Conservation (phyloP, 1,139 yeast genomes). For the Geotrichum australiense region DNA sequence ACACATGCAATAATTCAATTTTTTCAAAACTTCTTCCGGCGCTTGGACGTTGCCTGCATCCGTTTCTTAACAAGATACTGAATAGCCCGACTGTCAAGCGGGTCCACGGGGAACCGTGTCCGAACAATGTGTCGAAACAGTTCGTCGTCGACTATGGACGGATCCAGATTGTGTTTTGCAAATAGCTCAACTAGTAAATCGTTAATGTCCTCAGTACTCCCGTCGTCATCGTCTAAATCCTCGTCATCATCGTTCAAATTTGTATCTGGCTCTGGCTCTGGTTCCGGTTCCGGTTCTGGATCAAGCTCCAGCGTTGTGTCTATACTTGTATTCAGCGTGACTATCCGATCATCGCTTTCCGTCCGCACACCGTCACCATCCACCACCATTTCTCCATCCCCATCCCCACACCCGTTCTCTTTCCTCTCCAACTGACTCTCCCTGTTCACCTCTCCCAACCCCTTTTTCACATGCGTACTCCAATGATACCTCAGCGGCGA, state of each 20-base stretch:
- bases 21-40: too few species aligned
- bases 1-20: too few species aligned
- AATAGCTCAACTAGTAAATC: conserved; percentile 2
- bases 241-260: too few species aligned
- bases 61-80: background rate
- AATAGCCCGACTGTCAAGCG: background rate
- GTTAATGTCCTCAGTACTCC: conserved; percentile 1
- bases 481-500: conserved; percentile 8
- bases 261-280: too few species aligned
- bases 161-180: background rate
- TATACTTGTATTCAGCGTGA: too few species aligned
- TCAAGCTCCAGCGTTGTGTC: background rate
- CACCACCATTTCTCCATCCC: too few species aligned
- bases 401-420: too few species aligned
- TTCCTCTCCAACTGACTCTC: too few species aligned
- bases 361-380: background rate
- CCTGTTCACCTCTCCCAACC: background rate
- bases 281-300: background rate
- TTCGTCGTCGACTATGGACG: conserved; percentile 5
- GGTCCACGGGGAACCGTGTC: background rate
- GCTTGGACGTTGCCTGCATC: too few species aligned
- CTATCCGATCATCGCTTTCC: background rate
- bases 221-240: too few species aligned
- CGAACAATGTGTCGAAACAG: conserved; percentile 1
- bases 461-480: conserved; percentile 3